Evolutionary conservation across 768 basidiomycete genomes (phyloP).

Genomic region (Naganishia vaughanmartiniae): DNA sequence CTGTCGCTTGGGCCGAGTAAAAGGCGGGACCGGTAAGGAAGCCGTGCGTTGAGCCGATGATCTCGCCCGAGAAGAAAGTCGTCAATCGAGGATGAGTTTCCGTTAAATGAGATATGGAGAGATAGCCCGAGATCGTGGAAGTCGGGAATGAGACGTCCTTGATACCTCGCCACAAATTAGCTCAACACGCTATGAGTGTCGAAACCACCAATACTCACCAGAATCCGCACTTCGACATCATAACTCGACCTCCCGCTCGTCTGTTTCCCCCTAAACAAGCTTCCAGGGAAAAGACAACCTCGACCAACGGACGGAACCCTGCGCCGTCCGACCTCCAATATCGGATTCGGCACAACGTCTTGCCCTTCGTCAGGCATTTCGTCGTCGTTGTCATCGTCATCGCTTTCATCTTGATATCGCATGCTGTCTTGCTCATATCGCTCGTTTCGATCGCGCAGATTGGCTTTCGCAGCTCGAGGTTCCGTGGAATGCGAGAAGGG

Average conservation of each 20-base stretch:
- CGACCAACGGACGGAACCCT: slow-evolving; percentile 40
- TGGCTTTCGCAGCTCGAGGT: background rate
- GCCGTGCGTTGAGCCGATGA: slow-evolving; percentile 84
- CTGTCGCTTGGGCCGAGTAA: slow-evolving; percentile 59
- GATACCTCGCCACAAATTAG: background rate
- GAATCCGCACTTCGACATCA: slow-evolving; percentile 86
- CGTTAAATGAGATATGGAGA: slow-evolving; percentile 86
- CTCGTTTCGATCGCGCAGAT: background rate
- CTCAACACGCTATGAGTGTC: background rate
- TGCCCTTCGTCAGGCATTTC: background rate
- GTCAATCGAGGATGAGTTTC: slow-evolving; percentile 93
- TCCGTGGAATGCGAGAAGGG: background rate
- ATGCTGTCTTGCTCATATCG: background rate
- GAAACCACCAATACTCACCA: slow-evolving; percentile 60
- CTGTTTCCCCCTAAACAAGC: slow-evolving; percentile 84
- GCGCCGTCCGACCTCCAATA: slow-evolving; percentile 42
- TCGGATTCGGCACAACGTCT: slow-evolving; percentile 38
- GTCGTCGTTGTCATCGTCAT: background rate
- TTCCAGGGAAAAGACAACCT: slow-evolving; percentile 69
- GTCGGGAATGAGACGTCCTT: slow-evolving; percentile 86
- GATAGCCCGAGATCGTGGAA: slow-evolving; percentile 84
- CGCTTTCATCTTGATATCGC: background rate
- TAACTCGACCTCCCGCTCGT: slow-evolving; percentile 91
- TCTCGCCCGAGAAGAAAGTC: slow-evolving; percentile 94
- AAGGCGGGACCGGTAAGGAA: slow-evolving; percentile 70